Evolutionary conservation across 2,329 filamentous ascomycete species (phyloP).

Genomic region (Aspergillus ibericus): DNA sequence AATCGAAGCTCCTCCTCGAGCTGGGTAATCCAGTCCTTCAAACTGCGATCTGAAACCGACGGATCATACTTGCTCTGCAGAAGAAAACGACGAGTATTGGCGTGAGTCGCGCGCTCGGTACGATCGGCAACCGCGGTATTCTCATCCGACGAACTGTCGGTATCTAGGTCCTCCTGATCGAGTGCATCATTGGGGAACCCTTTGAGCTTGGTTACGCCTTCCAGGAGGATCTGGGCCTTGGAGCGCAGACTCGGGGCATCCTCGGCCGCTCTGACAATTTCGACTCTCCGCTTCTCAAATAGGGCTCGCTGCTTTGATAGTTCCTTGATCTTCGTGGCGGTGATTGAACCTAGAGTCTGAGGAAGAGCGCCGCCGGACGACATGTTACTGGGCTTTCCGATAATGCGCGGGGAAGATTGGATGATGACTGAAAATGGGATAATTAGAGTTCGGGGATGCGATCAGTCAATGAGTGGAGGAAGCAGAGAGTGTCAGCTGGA

Average conservation of each 20-base stretch:
- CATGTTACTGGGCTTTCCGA: constrained; percentile 21
- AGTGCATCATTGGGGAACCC: constrained; percentile 37
- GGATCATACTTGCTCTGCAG: constrained; percentile 56
- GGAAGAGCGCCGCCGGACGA: constrained; percentile 44
- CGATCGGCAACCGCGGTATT: constrained; percentile 16
- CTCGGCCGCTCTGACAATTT: constrained; percentile 40
- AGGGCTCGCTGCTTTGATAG: constrained; percentile 53
- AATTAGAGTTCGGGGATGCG: too few relatives aligned
- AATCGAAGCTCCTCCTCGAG: constrained; percentile 50
- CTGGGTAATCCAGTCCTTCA: constrained; percentile 50
- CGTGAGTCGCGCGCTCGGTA: constrained; percentile 29
- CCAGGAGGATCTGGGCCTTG: constrained; percentile 35
- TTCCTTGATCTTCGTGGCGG: constrained; percentile 58
- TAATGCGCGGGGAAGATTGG: neutral
- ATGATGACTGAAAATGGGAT: neutral
- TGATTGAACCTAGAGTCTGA: constrained; percentile 57
- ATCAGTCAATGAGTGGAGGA: neutral
- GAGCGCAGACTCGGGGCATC: constrained; percentile 29
- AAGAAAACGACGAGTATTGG: constrained; percentile 54
- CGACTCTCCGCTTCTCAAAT: constrained; percentile 51
- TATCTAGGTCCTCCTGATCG: constrained; percentile 35
- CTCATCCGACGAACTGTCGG: constrained; percentile 14
- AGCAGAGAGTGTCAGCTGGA: neutral
- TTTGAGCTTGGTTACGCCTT: constrained; percentile 41
- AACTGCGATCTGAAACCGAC: constrained; percentile 49